Conservation (phyloP, 208 protist species). For the Leishmania arabica region DNA sequence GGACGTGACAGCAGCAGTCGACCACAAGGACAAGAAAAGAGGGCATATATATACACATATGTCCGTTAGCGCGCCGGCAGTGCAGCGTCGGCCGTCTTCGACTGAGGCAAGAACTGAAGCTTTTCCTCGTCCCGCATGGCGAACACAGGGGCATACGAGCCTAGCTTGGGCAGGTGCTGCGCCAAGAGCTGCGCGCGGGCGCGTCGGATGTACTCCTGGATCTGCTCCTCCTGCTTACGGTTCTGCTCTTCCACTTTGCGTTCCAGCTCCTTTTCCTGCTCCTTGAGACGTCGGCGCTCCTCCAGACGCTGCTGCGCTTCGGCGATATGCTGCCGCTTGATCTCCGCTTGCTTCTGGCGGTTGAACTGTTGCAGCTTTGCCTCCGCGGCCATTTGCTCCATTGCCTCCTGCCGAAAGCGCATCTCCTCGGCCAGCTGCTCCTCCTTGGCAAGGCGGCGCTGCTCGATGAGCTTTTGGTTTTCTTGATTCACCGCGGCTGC, state of each 20-base stretch:
- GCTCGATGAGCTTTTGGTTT: slow-evolving; percentile 82
- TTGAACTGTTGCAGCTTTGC: slow-evolving; percentile 83
- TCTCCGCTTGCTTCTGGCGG: slow-evolving; percentile 66
- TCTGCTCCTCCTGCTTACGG: slow-evolving; percentile 55
- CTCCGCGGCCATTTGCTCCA: slow-evolving; percentile 79
- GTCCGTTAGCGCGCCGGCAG: slow-evolving; percentile 1
- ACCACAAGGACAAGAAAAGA: background rate
- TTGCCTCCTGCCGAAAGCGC: slow-evolving; percentile 70
- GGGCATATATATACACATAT: background rate
- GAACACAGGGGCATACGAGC: slow-evolving; percentile 60
- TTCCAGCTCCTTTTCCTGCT: slow-evolving; percentile 68
- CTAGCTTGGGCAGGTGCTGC: slow-evolving; percentile 78
- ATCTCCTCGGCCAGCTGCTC: slow-evolving; percentile 78
- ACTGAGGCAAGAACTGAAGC: slow-evolving; percentile 31
- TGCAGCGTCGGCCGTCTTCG: slow-evolving; percentile 6
- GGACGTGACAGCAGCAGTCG: background rate
- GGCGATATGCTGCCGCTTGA: slow-evolving; percentile 75
- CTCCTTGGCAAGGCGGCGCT: slow-evolving; percentile 56
- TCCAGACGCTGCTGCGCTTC: slow-evolving; percentile 82
- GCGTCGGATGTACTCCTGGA: slow-evolving; percentile 84
- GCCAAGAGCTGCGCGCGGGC: slow-evolving; percentile 73
- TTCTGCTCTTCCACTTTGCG: slow-evolving; percentile 64
- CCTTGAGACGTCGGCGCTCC: slow-evolving; percentile 70
- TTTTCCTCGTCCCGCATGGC: slow-evolving; percentile 70
- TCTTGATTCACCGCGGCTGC: slow-evolving; percentile 53